Evolutionary conservation across 768 basidiomycete species (phyloP), one percentile per base, ranked within the genome.

Genomic region (Coprinellus aureogranulatus): DNA sequence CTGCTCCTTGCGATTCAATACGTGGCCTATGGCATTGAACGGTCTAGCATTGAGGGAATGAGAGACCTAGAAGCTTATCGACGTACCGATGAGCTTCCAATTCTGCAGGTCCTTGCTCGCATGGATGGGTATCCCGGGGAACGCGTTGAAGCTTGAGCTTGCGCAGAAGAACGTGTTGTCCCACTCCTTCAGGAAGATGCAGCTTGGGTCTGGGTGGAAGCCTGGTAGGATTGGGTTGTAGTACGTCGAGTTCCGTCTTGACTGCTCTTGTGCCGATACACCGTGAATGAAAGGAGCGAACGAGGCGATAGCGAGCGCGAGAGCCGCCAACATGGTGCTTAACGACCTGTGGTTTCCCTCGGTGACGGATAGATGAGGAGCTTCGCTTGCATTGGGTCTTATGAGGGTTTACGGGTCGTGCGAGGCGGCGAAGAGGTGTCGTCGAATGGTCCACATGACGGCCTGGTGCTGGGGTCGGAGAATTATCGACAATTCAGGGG

Each of bases 121-220:
- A 46, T 69, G 69, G 14, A 73, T 62, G 2, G 72, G 72, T 18
- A 72, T 67, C 2, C 71, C 72, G 5, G 72, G 72, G 44, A 73
- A 70, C 22, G 71, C 68, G 48, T 71, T 72, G 58, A 73, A 73
- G 4, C 69, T 70, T 40, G 67, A 68, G 11, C 65, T 67, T 1
- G 66, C 72, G 60, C 71, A 73, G 59, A 70, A 72, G 55, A 70
- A 73, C 12, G 66, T 70, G 40, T 65, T 60, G 28, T 70, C 64
- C 58, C 66, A 68, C 27, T 63, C 62, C 6, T 50, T 47, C 3
- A 68, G 55, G 41, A 68, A 68, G 37, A 67, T 71, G 53, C 71
- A 72, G 22, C 67, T 68, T n/a, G 71, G 71, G 50, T 72, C 71
- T 14, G 71, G 71, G 41, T 68, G 63, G 53, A 72, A 72, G 4